A percentile compares a stretch with the other conserved stretches of the same genome.
Conservation (phyloP, 768 basidiomycete genomes). For the Auricularia cornea region DNA sequence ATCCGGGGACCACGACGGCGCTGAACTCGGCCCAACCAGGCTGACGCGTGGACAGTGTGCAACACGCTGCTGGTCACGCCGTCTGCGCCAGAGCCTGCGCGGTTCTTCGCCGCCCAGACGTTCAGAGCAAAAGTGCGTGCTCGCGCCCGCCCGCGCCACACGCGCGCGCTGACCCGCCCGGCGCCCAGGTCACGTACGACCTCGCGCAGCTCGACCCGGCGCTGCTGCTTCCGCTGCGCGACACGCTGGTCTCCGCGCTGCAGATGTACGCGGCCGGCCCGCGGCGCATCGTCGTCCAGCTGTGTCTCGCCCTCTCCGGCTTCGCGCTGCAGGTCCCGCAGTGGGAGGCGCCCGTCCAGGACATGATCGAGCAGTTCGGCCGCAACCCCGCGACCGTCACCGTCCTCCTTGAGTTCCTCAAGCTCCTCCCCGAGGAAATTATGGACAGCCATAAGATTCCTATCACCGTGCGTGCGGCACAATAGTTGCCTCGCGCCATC, state of each 20-base stretch:
- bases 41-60: slow-evolving; percentile 94
- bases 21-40: slow-evolving; percentile 61
- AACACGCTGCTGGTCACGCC: slow-evolving; percentile 80
- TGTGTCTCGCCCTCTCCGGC: slow-evolving; percentile 84
- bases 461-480: slow-evolving; percentile 55
- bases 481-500: neutral
- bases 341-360: slow-evolving; percentile 75
- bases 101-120: slow-evolving; percentile 94
- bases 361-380: slow-evolving; percentile 80
- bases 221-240: slow-evolving; percentile 71
- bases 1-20: slow-evolving; percentile 27
- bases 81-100: slow-evolving; percentile 69
- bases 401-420: slow-evolving; percentile 80
- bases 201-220: slow-evolving; percentile 73
- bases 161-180: neutral
- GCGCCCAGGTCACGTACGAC: slow-evolving; percentile 83
- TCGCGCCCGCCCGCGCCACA: slow-evolving; percentile 3
- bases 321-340: slow-evolving; percentile 81
- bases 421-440: slow-evolving; percentile 85
- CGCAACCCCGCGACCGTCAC: slow-evolving; percentile 76
- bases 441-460: slow-evolving; percentile 79
- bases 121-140: slow-evolving; percentile 80
- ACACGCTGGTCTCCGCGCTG: slow-evolving; percentile 76
- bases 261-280: slow-evolving; percentile 63
- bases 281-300: slow-evolving; percentile 75